A percentile compares a stretch with the other conserved stretches of the same genome.
Conservation (phyloP, 1,139 yeast genomes). For the Arxiozyma bovina region DNA sequence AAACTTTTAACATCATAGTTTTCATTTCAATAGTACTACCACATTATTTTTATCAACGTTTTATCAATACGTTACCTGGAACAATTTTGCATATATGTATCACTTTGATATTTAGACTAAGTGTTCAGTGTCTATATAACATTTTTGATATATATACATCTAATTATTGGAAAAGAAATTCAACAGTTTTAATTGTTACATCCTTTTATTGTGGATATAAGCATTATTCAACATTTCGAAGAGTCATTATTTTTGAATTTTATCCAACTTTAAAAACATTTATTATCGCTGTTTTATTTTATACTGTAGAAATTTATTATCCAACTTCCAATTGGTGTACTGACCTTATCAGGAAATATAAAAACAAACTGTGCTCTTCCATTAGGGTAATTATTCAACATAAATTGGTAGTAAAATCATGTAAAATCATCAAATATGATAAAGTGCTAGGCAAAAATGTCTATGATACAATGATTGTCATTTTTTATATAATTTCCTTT, state of each 20-base stretch:
- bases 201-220: background rate
- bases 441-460: no score
- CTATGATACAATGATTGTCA: background rate
- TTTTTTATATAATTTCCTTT: background rate
- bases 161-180: background rate
- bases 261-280: background rate
- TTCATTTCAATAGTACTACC: background rate
- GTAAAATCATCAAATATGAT: no score
- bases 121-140: background rate
- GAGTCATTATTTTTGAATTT: no score
- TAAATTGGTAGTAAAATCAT: background rate
- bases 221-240: background rate
- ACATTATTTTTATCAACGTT: background rate
- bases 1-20: background rate
- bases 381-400: no score
- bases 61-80: background rate
- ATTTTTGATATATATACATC: background rate
- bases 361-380: no score
- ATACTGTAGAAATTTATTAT: no score
- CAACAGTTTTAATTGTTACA: background rate
- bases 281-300: no score
- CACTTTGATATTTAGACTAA: background rate
- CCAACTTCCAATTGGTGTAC: background rate
- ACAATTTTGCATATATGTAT: background rate
- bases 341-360: background rate